Evolutionary conservation across 768 basidiomycete genomes (phyloP).

Genomic region (Serendipita vermifera): DNA sequence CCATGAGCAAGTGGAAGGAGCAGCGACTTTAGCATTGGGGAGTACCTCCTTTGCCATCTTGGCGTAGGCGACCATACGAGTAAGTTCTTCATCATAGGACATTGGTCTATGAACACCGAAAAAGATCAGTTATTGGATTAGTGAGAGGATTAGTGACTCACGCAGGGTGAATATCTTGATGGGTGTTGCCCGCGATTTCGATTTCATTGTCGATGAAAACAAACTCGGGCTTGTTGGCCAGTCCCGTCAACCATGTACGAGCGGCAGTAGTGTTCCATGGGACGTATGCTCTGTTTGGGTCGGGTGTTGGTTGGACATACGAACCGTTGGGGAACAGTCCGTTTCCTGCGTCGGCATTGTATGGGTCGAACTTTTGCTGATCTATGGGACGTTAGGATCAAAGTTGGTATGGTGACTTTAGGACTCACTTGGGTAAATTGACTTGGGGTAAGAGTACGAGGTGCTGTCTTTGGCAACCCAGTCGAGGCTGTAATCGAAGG

Average conservation of each 20-base stretch:
- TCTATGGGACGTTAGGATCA: constrained; percentile 20
- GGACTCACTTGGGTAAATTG: constrained; percentile 31
- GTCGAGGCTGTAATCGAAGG: constrained; percentile 31
- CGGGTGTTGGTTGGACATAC: constrained; percentile 28
- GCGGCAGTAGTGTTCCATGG: constrained; percentile 37
- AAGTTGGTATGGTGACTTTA: not conserved
- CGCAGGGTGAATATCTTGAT: constrained; percentile 45
- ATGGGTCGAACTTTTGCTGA: constrained; percentile 35
- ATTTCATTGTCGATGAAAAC: constrained; percentile 45
- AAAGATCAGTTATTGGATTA: not conserved
- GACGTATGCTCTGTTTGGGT: constrained; percentile 30
- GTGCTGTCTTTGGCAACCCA: constrained; percentile 43
- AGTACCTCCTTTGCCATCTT: constrained; percentile 33
- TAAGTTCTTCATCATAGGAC: constrained; percentile 39
- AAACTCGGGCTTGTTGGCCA: constrained; percentile 36
- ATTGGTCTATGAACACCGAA: constrained; percentile 24
- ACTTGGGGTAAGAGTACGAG: constrained; percentile 39
- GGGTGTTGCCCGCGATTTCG: constrained; percentile 40
- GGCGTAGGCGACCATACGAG: constrained; percentile 32
- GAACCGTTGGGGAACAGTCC: constrained; percentile 40
- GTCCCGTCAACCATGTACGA: constrained; percentile 32
- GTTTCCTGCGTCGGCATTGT: constrained; percentile 36
- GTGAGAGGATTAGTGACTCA: constrained; percentile 17
- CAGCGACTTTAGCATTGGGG: constrained; percentile 33
- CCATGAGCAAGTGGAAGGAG: constrained; percentile 30